Base-by-base conservation (phyloP, 441 rosid genomes). In the Pelargonium citronellum region DNA sequence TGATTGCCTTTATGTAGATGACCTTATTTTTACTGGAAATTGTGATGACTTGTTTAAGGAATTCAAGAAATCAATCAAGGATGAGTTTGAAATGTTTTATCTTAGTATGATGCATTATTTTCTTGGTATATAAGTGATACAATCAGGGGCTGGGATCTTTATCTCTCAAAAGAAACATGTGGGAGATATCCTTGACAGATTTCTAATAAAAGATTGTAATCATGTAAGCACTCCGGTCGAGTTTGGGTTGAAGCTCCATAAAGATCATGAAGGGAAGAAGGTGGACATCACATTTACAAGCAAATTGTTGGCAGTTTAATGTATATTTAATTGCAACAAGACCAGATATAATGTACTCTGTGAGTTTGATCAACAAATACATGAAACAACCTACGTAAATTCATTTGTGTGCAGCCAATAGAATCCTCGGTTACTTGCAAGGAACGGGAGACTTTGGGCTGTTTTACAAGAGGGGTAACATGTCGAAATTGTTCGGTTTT, bases 181-280 rank as follows among this genome's bases (percentile, higher is more conserved):
- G 49, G 9, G 49, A 7, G 62, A 57, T 7, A 57, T 57, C 5
- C n/a, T 1, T 9, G 62, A 57, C 16, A 57, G 62, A 16, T 57
- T 57, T 57, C 5, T 1, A 9, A 57, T 57, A 22, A n/a, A 57
- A 22, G 63, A 57, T 57, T 57, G 19, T 16, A 57, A 57, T 57
- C 63, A 4, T 57, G 19, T 15, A 16, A 57, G 19, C 63, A 57
- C 63, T 57, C 6, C 63, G 7, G 19, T 0, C 7, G 63, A 57
- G 22, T 7, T 57, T 57, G 7, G 22, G 5, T 57, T 57, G 22
- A 4, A 57, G 63, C 63, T 57, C 2, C 2, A 57, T 15, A 57
- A 57, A 11, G 63, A 57, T 5, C 63, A 57, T 57, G 22, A 57
- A 57, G 63, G 63, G 11, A 57, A 57, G 63, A 57, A 57, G 63